Conservation (phyloP, 176 grass and related monocot species). For the Juncus effusus region DNA sequence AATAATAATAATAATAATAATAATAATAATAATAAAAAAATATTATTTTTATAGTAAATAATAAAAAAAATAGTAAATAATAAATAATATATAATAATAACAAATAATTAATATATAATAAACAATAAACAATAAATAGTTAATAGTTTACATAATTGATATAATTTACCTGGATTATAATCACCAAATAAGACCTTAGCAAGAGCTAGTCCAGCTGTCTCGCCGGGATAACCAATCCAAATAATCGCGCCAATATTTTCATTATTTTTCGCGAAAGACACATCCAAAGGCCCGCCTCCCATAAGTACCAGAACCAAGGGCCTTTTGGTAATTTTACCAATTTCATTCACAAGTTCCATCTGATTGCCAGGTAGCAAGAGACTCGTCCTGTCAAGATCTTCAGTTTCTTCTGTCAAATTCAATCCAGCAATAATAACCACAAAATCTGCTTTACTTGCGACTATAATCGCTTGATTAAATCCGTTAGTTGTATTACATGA, state of each 20-base stretch:
- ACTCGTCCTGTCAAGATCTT: slow-evolving; percentile 75
- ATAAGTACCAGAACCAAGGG: slow-evolving; percentile 65
- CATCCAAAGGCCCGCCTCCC: slow-evolving; percentile 80
- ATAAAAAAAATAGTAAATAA: background rate
- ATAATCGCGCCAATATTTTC: slow-evolving; percentile 57
- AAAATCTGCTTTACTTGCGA: slow-evolving; percentile 50
- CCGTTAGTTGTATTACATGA: slow-evolving; percentile 44
- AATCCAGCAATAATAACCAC: slow-evolving; percentile 71
- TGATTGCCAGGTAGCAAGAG: slow-evolving; percentile 88
- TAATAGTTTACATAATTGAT: background rate
- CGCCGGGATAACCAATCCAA: slow-evolving; percentile 88
- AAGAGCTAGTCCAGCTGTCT: slow-evolving; percentile 75
- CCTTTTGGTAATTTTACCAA: slow-evolving; percentile 46
- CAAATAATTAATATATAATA: background rate
- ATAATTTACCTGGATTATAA: slow-evolving; percentile 70
- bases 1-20: background rate
- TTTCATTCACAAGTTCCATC: slow-evolving; percentile 48
- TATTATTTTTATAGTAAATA: background rate
- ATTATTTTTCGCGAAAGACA: slow-evolving; percentile 69
- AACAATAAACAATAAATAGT: background rate
- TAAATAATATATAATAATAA: slow-evolving; percentile 4
- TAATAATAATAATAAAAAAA: background rate
- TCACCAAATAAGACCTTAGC: slow-evolving; percentile 78
- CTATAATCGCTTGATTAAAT: slow-evolving; percentile 52
- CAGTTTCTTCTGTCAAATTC: slow-evolving; percentile 72